Conservation (phyloP, 1,139 yeast genomes). For the Fermentozyma sake region DNA sequence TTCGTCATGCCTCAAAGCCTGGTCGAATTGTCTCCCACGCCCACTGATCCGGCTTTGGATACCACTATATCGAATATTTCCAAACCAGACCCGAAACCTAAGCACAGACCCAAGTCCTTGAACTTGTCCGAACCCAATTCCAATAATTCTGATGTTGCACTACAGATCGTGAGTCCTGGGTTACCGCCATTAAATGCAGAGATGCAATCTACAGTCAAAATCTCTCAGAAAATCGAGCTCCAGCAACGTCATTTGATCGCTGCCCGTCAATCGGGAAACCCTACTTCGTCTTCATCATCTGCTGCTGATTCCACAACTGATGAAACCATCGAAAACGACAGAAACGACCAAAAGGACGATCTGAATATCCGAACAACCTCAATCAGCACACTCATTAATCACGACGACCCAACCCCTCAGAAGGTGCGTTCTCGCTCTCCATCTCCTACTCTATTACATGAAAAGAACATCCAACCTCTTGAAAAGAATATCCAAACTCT, state of each 20-base stretch:
- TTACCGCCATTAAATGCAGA: constrained; percentile 41
- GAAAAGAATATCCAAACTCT: constrained; percentile 1
- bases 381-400: too few relatives aligned
- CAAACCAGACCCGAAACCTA: constrained; percentile 7
- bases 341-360: background rate
- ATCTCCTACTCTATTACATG: too few relatives aligned
- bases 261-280: constrained; percentile 20
- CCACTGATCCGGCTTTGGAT: constrained; percentile 1
- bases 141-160: constrained; percentile 23
- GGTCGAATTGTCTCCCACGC: constrained; percentile 10
- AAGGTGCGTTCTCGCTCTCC: too few relatives aligned
- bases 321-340: background rate
- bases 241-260: constrained; percentile 48
- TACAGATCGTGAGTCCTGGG: constrained; percentile 45
- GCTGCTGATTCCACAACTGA: constrained; percentile 6
- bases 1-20: constrained; percentile 16
- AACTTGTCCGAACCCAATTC: constrained; percentile 14
- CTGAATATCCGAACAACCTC: too few relatives aligned
- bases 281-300: constrained; percentile 5
- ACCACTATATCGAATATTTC: background rate
- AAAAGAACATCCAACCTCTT: too few relatives aligned
- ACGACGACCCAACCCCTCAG: too few relatives aligned
- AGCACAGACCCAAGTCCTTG: constrained; percentile 25
- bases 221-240: constrained; percentile 43
- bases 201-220: constrained; percentile 43